Conservation (phyloP, 306 rosid species). For the Cucurbita argyrosperma region DNA sequence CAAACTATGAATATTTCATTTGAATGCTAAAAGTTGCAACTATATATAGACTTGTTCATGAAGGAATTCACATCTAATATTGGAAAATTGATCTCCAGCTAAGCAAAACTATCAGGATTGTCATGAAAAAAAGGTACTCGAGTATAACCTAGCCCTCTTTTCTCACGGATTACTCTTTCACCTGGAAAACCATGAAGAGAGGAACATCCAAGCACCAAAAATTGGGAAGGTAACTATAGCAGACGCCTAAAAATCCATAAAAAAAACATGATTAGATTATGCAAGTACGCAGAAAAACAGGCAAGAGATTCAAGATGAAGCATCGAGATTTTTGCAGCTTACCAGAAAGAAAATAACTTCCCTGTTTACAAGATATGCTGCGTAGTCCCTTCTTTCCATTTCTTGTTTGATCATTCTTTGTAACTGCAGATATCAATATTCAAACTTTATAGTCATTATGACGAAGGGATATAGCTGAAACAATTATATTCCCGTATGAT, state of each 20-base stretch:
- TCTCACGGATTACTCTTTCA: not conserved
- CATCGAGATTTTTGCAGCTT: slow-evolving; percentile 5
- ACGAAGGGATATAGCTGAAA: not conserved
- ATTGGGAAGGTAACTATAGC: slow-evolving; percentile 59
- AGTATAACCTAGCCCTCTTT: not conserved
- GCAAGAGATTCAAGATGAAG: not conserved
- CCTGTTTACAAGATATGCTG: slow-evolving; percentile 41
- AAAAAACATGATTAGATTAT: not conserved
- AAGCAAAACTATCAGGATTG: not conserved
- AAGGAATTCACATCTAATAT: not conserved
- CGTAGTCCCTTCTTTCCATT: slow-evolving; percentile 53
- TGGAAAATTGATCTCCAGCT: not conserved
- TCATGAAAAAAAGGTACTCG: not conserved
- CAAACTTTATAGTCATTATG: not conserved
- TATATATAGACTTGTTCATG: not conserved
- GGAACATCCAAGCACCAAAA: slow-evolving; percentile 59
- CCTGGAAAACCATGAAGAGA: slow-evolving; percentile 33
- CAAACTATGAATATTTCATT: not conserved
- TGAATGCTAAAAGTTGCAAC: not conserved
- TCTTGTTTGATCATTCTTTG: slow-evolving; percentile 50
- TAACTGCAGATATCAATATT: slow-evolving; percentile 30
- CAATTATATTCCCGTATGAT: not conserved
- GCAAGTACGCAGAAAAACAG: not conserved
- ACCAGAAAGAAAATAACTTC: slow-evolving; percentile 77
- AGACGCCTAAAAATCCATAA: slow-evolving; percentile 5